phyloP scores from a whole-genome alignment of 179 eudicot species.

The Spinacia oleracea region DNA sequence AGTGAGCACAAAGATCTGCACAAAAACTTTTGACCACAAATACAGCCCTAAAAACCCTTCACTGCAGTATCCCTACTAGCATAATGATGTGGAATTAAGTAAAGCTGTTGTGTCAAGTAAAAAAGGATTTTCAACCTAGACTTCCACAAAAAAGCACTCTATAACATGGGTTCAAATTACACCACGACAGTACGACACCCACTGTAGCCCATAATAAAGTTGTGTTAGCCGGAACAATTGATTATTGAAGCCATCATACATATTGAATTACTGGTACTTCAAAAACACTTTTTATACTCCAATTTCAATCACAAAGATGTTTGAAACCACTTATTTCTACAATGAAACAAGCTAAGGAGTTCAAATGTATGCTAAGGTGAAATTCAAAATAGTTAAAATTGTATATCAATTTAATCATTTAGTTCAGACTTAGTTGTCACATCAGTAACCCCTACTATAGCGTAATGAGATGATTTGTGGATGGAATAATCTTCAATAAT shows the following conservation, averaged over 20 bases:
- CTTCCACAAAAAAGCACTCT: neutral
- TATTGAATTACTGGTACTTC: neutral
- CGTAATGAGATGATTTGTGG: too few relatives aligned
- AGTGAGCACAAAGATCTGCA: neutral
- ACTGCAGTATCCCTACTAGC: too few relatives aligned
- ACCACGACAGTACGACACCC: neutral
- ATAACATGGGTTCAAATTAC: neutral
- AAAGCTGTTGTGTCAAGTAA: neutral
- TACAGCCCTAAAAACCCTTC: neutral
- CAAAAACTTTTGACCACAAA: neutral
- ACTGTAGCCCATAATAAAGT: too few relatives aligned
- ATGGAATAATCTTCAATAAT: too few relatives aligned
- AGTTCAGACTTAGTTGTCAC: too few relatives aligned
- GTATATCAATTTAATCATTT: too few relatives aligned
- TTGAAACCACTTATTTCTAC: neutral
- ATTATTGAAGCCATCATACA: neutral
- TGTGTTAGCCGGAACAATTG: neutral
- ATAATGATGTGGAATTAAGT: too few relatives aligned
- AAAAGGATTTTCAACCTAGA: neutral
- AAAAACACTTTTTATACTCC: neutral
- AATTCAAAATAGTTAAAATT: too few relatives aligned
- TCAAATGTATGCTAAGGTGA: too few relatives aligned
- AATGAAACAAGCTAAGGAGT: neutral
- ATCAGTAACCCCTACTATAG: too few relatives aligned
- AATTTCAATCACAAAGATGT: neutral